Percentiles rank a stretch among this genome's conserved stretches.
Evolutionary conservation across 352 stramenopile species (phyloP).

Genomic region (Globisporangium carolinianum): DNA sequence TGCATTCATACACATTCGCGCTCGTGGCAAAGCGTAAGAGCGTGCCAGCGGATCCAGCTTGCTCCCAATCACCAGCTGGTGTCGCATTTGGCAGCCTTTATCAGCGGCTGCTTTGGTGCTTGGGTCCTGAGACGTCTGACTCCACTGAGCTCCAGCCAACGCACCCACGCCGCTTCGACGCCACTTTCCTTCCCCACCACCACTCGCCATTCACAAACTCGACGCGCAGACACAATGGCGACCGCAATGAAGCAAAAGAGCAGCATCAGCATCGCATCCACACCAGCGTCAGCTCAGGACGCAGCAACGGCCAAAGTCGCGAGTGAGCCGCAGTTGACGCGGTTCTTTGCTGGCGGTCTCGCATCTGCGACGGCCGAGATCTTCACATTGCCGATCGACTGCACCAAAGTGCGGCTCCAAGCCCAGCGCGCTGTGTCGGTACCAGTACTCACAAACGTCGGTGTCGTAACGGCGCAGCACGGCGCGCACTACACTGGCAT

Average conservation of each 20-base stretch:
- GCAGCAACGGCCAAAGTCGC: constrained; percentile 26
- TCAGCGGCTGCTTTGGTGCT: too few species aligned
- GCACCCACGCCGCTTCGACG: too few species aligned
- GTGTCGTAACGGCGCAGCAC: constrained; percentile 15
- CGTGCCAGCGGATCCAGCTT: too few species aligned
- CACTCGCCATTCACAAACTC: constrained; percentile 4
- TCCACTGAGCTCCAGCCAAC: too few species aligned
- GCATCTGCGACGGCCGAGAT: constrained; percentile 70
- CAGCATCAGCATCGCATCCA: neutral
- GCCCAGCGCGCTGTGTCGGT: constrained; percentile 41
- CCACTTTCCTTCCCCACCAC: neutral
- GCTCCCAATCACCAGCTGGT: too few species aligned
- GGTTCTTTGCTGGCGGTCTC: constrained; percentile 61
- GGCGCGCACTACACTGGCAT: constrained; percentile 64
- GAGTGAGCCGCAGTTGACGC: constrained; percentile 48
- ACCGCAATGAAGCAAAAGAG: constrained; percentile 11
- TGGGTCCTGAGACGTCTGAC: too few species aligned
- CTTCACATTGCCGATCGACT: constrained; percentile 81
- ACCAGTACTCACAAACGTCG: constrained; percentile 14
- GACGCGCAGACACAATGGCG: constrained; percentile 15
- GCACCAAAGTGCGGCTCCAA: constrained; percentile 82
- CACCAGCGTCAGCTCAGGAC: constrained; percentile 15
- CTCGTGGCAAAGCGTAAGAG: too few species aligned
- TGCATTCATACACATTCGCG: too few species aligned
- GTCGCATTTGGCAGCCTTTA: too few species aligned